Evolutionary conservation across 2,329 filamentous ascomycete species (phyloP).

Genomic region (Epichloe hybrida): DNA sequence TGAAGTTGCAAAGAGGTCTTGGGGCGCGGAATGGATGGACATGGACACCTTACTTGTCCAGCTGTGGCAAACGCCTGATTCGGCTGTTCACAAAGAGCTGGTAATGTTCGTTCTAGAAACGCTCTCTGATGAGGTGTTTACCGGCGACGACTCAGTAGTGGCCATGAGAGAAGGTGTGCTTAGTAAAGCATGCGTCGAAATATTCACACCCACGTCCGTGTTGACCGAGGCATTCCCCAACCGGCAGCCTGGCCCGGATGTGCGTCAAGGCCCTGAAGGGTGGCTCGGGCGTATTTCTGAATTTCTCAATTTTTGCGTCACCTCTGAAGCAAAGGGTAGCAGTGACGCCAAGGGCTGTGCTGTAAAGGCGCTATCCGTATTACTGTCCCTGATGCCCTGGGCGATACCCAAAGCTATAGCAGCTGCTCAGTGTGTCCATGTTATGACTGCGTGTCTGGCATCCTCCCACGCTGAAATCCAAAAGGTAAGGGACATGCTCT

Average conservation of each 20-base stretch:
- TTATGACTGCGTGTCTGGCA: constrained; percentile 58
- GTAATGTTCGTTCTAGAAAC: constrained; percentile 83
- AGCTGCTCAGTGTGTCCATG: constrained; percentile 54
- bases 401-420: constrained; percentile 71
- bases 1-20: constrained; percentile 83
- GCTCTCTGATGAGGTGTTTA: constrained; percentile 88
- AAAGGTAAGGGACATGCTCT: constrained; percentile 34
- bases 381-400: constrained; percentile 76
- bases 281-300: constrained; percentile 71
- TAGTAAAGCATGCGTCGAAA: constrained; percentile 82
- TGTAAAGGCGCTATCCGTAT: constrained; percentile 61
- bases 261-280: constrained; percentile 69
- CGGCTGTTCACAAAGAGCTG: constrained; percentile 61
- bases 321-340: constrained; percentile 49
- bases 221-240: constrained; percentile 65
- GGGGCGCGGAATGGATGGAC: constrained; percentile 85
- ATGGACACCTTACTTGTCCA: constrained; percentile 78
- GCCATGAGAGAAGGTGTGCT: constrained; percentile 71
- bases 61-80: constrained; percentile 62
- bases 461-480: constrained; percentile 58
- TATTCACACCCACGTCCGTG: constrained; percentile 70
- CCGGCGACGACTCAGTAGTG: constrained; percentile 75
- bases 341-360: constrained; percentile 56
- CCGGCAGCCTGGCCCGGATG: constrained; percentile 51
- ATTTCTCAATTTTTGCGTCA: constrained; percentile 61